Evolutionary conservation across 2,329 filamentous ascomycete genomes (phyloP).

Genomic region (Colletotrichum lini): DNA sequence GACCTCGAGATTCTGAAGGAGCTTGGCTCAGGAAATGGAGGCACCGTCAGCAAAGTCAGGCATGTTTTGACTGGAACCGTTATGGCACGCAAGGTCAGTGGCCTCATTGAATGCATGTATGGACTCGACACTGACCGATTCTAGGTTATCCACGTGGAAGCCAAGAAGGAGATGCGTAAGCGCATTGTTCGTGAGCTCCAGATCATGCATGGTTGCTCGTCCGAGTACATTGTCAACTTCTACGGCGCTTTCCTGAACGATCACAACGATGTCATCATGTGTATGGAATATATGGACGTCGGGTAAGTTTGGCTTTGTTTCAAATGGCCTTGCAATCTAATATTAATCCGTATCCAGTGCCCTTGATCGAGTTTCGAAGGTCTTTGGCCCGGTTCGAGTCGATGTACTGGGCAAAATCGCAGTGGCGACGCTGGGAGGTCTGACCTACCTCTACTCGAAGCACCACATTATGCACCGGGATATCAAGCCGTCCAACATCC

Average conservation of each 20-base stretch:
- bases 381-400: constrained; percentile 94
- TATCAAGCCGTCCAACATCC: constrained; percentile 97
- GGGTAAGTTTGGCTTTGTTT: constrained; percentile 75
- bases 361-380: constrained; percentile 92
- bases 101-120: not conserved
- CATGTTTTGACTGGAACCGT: constrained; percentile 94
- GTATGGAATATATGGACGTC: constrained; percentile 99
- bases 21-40: constrained; percentile 94
- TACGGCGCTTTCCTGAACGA: constrained; percentile 98
- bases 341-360: constrained; percentile 69
- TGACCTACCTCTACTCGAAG: constrained; percentile 94
- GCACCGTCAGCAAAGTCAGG: constrained; percentile 97
- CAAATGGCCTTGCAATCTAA: not conserved
- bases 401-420: constrained; percentile 98
- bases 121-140: constrained; percentile 8
- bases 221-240: constrained; percentile 96
- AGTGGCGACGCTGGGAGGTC: constrained; percentile 91
- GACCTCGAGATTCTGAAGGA: constrained; percentile 95
- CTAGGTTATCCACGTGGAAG: constrained; percentile 97
- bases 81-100: constrained; percentile 93
- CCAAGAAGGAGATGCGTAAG: constrained; percentile 96
- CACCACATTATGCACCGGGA: constrained; percentile 99
- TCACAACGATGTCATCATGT: constrained; percentile 98
- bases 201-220: constrained; percentile 98
- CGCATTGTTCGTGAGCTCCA: constrained; percentile 97